A percentile compares a stretch with the other conserved stretches of the same genome.
Conservation (phyloP, 1,284 basidiomycete species). For the Cutaneotrichosporon daszewskae region DNA sequence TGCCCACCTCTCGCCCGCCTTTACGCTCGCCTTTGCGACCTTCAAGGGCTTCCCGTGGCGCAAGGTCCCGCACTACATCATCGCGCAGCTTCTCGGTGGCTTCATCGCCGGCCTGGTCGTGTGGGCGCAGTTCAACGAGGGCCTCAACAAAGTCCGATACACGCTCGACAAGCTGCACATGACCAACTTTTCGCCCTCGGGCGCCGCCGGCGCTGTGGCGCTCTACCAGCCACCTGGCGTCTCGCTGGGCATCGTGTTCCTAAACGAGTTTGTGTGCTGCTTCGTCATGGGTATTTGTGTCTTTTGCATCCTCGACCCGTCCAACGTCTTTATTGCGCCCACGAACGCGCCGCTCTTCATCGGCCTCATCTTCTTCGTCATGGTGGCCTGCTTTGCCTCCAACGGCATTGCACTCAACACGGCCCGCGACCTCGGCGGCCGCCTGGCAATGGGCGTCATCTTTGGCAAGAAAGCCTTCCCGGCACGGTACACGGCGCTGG, state of each 20-base stretch:
- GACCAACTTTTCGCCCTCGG: background rate
- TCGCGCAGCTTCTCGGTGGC: slow-evolving; percentile 33
- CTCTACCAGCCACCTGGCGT: slow-evolving; percentile 1
- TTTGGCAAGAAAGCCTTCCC: slow-evolving; percentile 11
- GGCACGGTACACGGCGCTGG: slow-evolving; percentile 4
- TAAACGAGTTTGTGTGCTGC: slow-evolving; percentile 11
- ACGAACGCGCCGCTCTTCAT: slow-evolving; percentile 5
- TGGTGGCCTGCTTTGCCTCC: slow-evolving; percentile 1
- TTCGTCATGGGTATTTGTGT: slow-evolving; percentile 5
- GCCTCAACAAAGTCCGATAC: background rate
- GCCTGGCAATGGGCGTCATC: slow-evolving; percentile 9
- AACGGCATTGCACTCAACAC: slow-evolving; percentile 16
- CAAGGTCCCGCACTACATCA: slow-evolving; percentile 31
- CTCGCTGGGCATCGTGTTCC: slow-evolving; percentile 7
- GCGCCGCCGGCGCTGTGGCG: slow-evolving; percentile 7
- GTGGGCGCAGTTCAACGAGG: slow-evolving; percentile 3
- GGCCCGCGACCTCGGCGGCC: slow-evolving; percentile 16
- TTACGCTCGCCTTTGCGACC: slow-evolving; percentile 24
- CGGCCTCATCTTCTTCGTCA: slow-evolving; percentile 9
- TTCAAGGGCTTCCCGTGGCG: slow-evolving; percentile 35
- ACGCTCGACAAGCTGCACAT: too few relatives aligned
- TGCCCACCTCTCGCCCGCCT: slow-evolving; percentile 24
- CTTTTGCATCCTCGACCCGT: slow-evolving; percentile 14
- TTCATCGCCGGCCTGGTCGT: slow-evolving; percentile 5
- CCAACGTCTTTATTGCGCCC: slow-evolving; percentile 14